phyloP scores from a whole-genome alignment of 805 yeast species.

The Zygosaccharomyces lentus region DNA sequence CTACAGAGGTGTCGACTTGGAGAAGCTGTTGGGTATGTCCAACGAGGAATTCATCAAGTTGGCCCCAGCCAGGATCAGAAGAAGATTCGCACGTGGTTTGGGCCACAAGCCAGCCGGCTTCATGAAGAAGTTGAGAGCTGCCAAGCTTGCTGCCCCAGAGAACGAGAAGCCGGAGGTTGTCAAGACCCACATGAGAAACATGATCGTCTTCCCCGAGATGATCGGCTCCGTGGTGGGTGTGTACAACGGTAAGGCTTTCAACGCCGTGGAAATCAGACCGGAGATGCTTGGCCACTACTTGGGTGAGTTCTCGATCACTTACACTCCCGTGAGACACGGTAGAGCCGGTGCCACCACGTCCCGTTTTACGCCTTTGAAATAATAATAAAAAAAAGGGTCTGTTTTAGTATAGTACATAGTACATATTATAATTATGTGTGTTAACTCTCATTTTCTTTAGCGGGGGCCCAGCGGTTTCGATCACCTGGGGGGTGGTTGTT shows the following conservation, averaged over 20 bases:
- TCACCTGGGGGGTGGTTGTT: neutral
- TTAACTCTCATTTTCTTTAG: constrained; percentile 1
- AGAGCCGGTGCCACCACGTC: constrained; percentile 83
- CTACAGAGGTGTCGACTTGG: constrained; percentile 97
- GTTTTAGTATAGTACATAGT: constrained; percentile 6
- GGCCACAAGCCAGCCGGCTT: constrained; percentile 92
- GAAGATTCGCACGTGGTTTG: constrained; percentile 98
- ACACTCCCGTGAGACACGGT: constrained; percentile 99
- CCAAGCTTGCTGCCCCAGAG: constrained; percentile 82
- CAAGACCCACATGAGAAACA: constrained; percentile 99
- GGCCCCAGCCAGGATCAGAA: constrained; percentile 98
- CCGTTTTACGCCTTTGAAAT: constrained; percentile 72
- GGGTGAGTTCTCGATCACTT: constrained; percentile 99
- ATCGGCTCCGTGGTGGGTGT: constrained; percentile 98
- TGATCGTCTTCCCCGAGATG: constrained; percentile 99
- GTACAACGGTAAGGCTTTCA: constrained; percentile 99
- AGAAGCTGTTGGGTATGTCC: constrained; percentile 86
- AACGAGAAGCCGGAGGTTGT: constrained; percentile 97
- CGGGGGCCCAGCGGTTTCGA: neutral
- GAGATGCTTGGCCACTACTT: constrained; percentile 99
- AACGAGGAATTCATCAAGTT: constrained; percentile 96
- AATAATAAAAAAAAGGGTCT: constrained; percentile 21
- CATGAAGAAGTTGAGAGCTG: constrained; percentile 96
- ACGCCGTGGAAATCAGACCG: constrained; percentile 97
- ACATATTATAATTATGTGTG: constrained; percentile 6